These are phyloP conservation scores for Kwoniella mangroviensis DNA, from an alignment of 768 basidiomycete genomes.

Conservation along the genomic window DNA sequence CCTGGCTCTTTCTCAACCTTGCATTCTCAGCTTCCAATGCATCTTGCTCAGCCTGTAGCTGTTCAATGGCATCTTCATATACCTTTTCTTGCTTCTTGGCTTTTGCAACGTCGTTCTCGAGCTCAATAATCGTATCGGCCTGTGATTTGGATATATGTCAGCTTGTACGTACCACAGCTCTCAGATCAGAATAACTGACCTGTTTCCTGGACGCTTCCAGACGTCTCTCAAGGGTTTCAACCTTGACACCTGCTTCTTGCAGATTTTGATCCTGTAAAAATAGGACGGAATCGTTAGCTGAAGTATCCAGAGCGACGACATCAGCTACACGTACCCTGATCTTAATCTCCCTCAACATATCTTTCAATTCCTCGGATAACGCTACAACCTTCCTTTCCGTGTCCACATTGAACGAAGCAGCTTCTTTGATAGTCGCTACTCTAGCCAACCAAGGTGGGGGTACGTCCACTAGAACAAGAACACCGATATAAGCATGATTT, in stretches of 20 bases:
- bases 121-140: slow-evolving; percentile 76
- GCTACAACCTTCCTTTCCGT: slow-evolving; percentile 85
- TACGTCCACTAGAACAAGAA: slow-evolving; percentile 58
- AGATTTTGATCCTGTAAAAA: slow-evolving; percentile 77
- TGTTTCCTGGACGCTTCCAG: slow-evolving; percentile 91
- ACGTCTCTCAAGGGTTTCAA: slow-evolving; percentile 90
- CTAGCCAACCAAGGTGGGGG: slow-evolving; percentile 83
- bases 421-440: slow-evolving; percentile 79
- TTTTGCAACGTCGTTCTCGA: slow-evolving; percentile 79
- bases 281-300: not conserved
- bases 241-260: slow-evolving; percentile 87
- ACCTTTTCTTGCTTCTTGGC: slow-evolving; percentile 84
- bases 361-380: slow-evolving; percentile 87
- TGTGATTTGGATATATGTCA: slow-evolving; percentile 29
- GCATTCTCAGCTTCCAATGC: slow-evolving; percentile 82
- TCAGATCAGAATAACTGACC: slow-evolving; percentile 31
- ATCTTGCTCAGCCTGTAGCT: slow-evolving; percentile 86
- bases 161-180: not conserved
- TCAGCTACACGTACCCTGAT: slow-evolving; percentile 58
- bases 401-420: slow-evolving; percentile 82
- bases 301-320: no score
- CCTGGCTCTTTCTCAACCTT: slow-evolving; percentile 68
- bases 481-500: not conserved
- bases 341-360: slow-evolving; percentile 79
- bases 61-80: slow-evolving; percentile 92